Base-by-base conservation (phyloP, 2,329 filamentous ascomycete genomes). In the Nothomitra cinnamomea region DNA sequence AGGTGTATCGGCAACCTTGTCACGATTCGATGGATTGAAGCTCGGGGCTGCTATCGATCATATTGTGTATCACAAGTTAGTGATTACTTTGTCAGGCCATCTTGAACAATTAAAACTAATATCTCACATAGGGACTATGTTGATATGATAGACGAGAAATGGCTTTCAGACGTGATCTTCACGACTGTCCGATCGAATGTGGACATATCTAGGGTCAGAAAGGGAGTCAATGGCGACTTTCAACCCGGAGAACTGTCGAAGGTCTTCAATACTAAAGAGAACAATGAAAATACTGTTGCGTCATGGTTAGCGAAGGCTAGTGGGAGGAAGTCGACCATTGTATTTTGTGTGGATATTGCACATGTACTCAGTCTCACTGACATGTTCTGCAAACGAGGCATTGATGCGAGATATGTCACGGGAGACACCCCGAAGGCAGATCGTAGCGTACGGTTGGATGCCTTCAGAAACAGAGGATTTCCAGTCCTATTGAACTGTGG, bases 401-500 rank as follows among this genome's bases (percentile, higher is more conserved):
- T 94, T 53, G 85, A 95, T 64, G 90, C 92, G 5, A 77, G 81
- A 43, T 92, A 82, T 60, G 82, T 98, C n/a, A 95, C 88, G 0
- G 82, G 87, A 17, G 79, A 85, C 24, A 96, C 92, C 0, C 74
- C 77, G 7, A 79, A 78, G 56, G 66, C 77, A n/a, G 73, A 82
- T 52, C 78, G 92, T 45, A 76, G 78, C 51, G 74, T 83, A 51
- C 78, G 79, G 1, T 73, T 98, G 1, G 80, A 86, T 32, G 78
- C 78, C 1, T 98, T 98, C 67, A 84, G 77, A 58, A 74, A 71
- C 1, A 77, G 81, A 6, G 77, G 88, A 43, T 96, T 86, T 57
- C 87, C 87, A 0, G 87, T 98, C 1, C 74, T 98, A 13, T 70
- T 98, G 52, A 98, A 98, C 64, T 96, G 92, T 63, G 89, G 89